Evolutionary conservation across 768 basidiomycete genomes (phyloP).

Genomic region (Tremella yokohamensis): DNA sequence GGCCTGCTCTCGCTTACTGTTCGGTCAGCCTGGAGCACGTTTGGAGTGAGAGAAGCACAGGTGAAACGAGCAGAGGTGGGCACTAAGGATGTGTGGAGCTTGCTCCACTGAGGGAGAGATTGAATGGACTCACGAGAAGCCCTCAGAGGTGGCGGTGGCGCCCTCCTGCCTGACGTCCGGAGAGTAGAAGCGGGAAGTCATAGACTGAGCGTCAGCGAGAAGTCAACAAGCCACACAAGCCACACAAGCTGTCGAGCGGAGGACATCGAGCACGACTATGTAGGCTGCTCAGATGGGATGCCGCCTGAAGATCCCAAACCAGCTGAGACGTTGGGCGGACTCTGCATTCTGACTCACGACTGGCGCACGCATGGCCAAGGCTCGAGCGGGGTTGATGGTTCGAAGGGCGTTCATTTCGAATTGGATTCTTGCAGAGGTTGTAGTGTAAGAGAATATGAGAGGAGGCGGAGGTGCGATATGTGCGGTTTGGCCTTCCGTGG

Average conservation of each 20-base stretch:
- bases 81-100: not conserved
- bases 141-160: conserved; percentile 40
- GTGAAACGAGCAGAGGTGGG: not conserved
- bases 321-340: no score
- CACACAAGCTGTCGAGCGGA: no score
- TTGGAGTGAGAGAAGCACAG: not conserved
- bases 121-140: conserved; percentile 37
- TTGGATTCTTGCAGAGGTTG: no score
- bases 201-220: conserved; percentile 3
- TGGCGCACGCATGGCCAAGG: conserved; percentile 27
- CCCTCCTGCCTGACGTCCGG: conserved; percentile 37
- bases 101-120: not conserved
- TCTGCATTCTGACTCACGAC: conserved; percentile 11
- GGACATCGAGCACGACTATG: no score
- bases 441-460: no score
- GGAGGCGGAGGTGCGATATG: no score
- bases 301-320: no score
- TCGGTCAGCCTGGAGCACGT: not conserved
- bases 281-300: no score
- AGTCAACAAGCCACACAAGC: no score
- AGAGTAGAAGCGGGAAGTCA: conserved; percentile 36
- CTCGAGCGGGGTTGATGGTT: conserved; percentile 20
- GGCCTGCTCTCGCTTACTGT: conserved; percentile 42
- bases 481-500: no score
- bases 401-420: conserved; percentile 4